Evolutionary conservation across 1,284 basidiomycete species (phyloP).

Genomic region (Veloboletus limbatus): DNA sequence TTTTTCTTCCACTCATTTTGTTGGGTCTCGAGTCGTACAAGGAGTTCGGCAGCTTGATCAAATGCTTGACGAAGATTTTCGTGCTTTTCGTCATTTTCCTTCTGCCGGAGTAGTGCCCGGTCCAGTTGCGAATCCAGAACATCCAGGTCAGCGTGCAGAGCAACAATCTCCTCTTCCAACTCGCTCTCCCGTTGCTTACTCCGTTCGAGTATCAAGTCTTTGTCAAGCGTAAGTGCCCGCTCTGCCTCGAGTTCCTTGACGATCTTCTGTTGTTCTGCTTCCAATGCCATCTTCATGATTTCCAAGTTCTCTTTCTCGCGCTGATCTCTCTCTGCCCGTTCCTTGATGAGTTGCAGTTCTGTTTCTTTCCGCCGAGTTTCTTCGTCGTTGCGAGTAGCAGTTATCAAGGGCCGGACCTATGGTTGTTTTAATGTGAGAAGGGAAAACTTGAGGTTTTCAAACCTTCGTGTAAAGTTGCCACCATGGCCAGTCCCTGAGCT

Average conservation of each 20-base stretch:
- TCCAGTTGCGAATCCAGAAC: constrained; percentile 85
- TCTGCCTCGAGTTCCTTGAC: constrained; percentile 84
- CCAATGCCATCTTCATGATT: constrained; percentile 73
- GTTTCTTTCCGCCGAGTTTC: constrained; percentile 88
- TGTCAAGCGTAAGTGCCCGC: constrained; percentile 76
- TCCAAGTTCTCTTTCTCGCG: constrained; percentile 78
- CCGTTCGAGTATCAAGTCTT: constrained; percentile 81
- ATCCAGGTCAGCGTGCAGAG: constrained; percentile 82
- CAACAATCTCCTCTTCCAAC: constrained; percentile 81
- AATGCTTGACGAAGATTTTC: constrained; percentile 70
- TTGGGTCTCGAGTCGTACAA: constrained; percentile 76
- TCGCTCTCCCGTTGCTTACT: constrained; percentile 84
- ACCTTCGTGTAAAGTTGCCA: constrained; percentile 97
- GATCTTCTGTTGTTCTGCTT: constrained; percentile 79
- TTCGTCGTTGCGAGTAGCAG: constrained; percentile 91
- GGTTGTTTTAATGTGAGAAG: constrained; percentile 7
- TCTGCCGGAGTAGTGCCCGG: constrained; percentile 71
- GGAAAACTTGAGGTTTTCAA: constrained; percentile 2
- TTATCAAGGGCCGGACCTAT: constrained; percentile 86
- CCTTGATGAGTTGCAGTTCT: constrained; percentile 80
- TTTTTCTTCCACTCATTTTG: constrained; percentile 64
- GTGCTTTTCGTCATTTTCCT: constrained; percentile 77
- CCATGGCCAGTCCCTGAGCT: constrained; percentile 96
- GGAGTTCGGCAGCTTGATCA: constrained; percentile 80
- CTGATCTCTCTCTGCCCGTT: constrained; percentile 83